A percentile compares a stretch with the other conserved stretches of the same genome.
Conservation (phyloP, 148 eudicot genomes). For the Nyssa sinensis region DNA sequence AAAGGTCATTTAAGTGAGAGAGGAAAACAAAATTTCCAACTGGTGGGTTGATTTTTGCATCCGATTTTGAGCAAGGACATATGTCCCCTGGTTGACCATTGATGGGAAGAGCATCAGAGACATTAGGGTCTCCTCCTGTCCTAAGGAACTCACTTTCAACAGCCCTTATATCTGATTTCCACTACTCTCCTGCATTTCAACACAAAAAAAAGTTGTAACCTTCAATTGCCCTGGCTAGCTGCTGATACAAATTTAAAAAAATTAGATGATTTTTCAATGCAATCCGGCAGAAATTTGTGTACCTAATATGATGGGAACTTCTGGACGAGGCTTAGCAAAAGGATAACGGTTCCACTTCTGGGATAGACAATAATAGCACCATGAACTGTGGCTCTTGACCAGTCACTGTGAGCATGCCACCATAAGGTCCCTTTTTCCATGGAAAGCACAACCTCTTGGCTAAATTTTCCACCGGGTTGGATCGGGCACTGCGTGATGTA, state of each 20-base stretch:
- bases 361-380: slow-evolving; percentile 15
- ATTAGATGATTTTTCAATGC: background rate
- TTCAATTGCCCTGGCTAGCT: background rate
- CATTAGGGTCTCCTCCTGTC: slow-evolving; percentile 21
- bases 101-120: slow-evolving; percentile 26
- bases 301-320: slow-evolving; percentile 16
- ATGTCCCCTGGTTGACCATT: slow-evolving; percentile 30
- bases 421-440: slow-evolving; percentile 19
- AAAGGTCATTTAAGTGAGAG: background rate
- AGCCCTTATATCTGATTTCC: slow-evolving; percentile 20
- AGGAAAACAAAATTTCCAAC: too few species aligned
- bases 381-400: slow-evolving; percentile 21
- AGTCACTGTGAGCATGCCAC: slow-evolving; percentile 21
- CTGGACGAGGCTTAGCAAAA: slow-evolving; percentile 6
- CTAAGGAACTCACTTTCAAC: background rate
- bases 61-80: slow-evolving; percentile 27
- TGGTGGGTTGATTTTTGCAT: background rate
- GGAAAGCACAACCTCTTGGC: slow-evolving; percentile 9
- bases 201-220: background rate
- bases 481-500: slow-evolving; percentile 14
- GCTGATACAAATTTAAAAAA: background rate
- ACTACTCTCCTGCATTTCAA: slow-evolving; percentile 21
- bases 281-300: background rate
- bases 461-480: slow-evolving; percentile 9
- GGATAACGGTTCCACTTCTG: background rate